Evolutionary conservation across 2,329 filamentous ascomycete species (phyloP).

Genomic region (Ceratocystis harringtonii): DNA sequence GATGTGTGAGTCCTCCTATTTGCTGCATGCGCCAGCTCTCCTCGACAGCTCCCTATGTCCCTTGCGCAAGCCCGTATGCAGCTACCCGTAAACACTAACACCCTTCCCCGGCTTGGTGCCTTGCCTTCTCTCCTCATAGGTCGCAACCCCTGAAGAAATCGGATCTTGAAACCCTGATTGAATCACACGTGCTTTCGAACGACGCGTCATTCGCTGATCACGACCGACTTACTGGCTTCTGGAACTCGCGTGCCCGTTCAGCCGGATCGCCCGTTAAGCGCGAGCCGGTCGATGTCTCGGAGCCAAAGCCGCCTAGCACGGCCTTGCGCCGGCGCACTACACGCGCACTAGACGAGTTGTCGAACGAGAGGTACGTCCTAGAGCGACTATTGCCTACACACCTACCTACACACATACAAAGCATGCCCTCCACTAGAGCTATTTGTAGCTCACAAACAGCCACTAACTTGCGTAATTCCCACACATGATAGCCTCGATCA

Average conservation of each 20-base stretch:
- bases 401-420: neutral
- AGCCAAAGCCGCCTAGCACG: constrained; percentile 26
- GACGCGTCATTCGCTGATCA: constrained; percentile 48
- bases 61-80: neutral
- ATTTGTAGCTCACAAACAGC: neutral
- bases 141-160: constrained; percentile 58
- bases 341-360: constrained; percentile 32
- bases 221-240: constrained; percentile 58
- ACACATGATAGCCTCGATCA: neutral
- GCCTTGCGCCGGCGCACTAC: constrained; percentile 30
- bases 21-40: neutral
- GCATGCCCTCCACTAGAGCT: neutral
- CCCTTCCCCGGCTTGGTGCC: neutral
- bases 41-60: neutral
- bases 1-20: constrained; percentile 46
- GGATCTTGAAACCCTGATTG: constrained; percentile 62
- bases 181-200: constrained; percentile 58
- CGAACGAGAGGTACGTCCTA: constrained; percentile 25
- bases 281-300: constrained; percentile 29
- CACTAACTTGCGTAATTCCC: neutral
- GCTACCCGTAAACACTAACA: neutral
- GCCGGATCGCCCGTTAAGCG: constrained; percentile 47
- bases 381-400: neutral
- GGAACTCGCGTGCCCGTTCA: constrained; percentile 47
- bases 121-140: constrained; percentile 29